Percentiles rank a stretch among this genome's conserved stretches.
Conservation (phyloP, 163 green algal species). For the Prototheca stagnorum region DNA sequence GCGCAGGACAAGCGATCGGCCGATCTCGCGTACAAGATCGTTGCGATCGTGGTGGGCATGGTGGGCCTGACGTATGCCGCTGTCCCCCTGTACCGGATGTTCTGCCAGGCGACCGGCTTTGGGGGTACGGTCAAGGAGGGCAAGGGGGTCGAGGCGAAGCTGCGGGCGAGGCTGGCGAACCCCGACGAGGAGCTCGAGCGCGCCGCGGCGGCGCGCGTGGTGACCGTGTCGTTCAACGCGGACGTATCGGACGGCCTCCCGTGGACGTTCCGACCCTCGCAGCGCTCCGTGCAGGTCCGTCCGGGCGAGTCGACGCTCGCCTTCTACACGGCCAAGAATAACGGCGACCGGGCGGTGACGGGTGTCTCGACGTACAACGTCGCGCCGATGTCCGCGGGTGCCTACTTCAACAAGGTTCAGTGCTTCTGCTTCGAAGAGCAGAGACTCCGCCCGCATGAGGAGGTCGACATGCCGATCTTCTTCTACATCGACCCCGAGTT, state of each 20-base stretch:
- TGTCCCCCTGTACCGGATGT: slow-evolving; percentile 86
- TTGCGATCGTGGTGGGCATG: slow-evolving; percentile 72
- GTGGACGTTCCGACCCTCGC: slow-evolving; percentile 85
- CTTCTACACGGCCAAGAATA: slow-evolving; percentile 92
- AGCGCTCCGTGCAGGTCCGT: slow-evolving; percentile 37
- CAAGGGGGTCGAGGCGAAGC: slow-evolving; percentile 63
- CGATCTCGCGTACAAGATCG: too few species aligned
- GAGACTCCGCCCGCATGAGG: slow-evolving; percentile 43
- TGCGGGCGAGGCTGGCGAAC: slow-evolving; percentile 29
- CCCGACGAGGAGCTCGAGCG: slow-evolving; percentile 22
- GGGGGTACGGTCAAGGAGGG: slow-evolving; percentile 70
- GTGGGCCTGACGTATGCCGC: slow-evolving; percentile 79
- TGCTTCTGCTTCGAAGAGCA: slow-evolving; percentile 99
- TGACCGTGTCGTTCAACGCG: slow-evolving; percentile 86
- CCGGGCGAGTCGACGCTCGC: slow-evolving; percentile 85
- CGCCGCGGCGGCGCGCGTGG: slow-evolving; percentile 35
- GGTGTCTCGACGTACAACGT: slow-evolving; percentile 98
- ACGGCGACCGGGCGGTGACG: slow-evolving; percentile 71
- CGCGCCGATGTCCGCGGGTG: slow-evolving; percentile 54
- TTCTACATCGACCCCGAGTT: slow-evolving; percentile 96
- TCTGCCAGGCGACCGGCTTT: slow-evolving; percentile 90
- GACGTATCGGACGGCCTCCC: slow-evolving; percentile 79
- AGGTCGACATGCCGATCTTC: slow-evolving; percentile 88
- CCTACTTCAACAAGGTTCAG: slow-evolving; percentile 99
- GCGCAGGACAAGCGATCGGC: too few species aligned